These are phyloP conservation scores for Sarcodon aspratus DNA, from an alignment of 768 basidiomycete genomes.

Conservation along the genomic window DNA sequence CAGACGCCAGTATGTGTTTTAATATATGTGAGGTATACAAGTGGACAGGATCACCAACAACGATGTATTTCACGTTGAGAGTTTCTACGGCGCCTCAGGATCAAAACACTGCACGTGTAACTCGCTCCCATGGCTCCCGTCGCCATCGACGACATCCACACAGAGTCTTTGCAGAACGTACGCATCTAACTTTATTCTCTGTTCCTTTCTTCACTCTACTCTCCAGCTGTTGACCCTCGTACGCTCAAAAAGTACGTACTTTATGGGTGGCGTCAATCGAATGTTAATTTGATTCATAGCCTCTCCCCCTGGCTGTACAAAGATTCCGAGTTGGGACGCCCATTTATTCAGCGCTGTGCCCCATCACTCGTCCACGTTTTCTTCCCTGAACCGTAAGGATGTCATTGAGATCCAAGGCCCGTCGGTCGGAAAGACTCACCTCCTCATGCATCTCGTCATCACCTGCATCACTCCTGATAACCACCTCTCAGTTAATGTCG, in stretches of 20 bases:
- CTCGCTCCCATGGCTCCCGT: background rate
- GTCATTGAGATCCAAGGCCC: slow-evolving; percentile 71
- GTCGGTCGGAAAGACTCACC: slow-evolving; percentile 67
- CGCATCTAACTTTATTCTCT: slow-evolving; percentile 5
- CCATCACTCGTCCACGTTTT: slow-evolving; percentile 8
- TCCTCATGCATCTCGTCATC: slow-evolving; percentile 56
- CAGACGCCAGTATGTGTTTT: too few relatives aligned
- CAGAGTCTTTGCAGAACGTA: slow-evolving; percentile 24
- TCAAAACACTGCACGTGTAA: slow-evolving; percentile 2
- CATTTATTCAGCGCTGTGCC: slow-evolving; percentile 11
- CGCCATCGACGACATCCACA: slow-evolving; percentile 20
- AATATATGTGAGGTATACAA: too few relatives aligned
- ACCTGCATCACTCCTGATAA: slow-evolving; percentile 43
- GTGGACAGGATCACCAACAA: too few relatives aligned
- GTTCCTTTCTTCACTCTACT: background rate
- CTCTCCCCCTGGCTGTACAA: slow-evolving; percentile 17
- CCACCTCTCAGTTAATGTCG: slow-evolving; percentile 21
- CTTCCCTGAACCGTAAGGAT: slow-evolving; percentile 40
- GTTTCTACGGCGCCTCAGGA: too few relatives aligned
- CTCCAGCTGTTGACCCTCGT: slow-evolving; percentile 32
- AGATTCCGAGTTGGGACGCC: slow-evolving; percentile 23
- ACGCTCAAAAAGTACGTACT: slow-evolving; percentile 22
- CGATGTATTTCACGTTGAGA: too few relatives aligned
- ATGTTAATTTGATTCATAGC: slow-evolving; percentile 11
- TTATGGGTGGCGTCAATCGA: background rate